Evolutionary conservation across 2,329 filamentous ascomycete genomes (phyloP).

Genomic region (Ploettnerulaceae sp.): DNA sequence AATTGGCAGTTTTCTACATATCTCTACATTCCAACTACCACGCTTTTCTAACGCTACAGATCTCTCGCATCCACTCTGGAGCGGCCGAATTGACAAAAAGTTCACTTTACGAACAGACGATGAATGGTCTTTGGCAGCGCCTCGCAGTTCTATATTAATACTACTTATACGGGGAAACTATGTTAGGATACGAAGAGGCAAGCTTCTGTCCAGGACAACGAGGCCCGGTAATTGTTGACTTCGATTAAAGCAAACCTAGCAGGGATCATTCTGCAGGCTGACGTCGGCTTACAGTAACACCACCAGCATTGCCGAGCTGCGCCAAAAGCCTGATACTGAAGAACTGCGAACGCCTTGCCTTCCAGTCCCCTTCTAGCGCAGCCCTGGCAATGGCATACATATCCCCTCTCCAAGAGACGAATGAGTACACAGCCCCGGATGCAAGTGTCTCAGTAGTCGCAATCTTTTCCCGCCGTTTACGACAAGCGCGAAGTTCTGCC

Average conservation of each 20-base stretch:
- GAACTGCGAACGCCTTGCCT: neutral
- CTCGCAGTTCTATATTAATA: no score
- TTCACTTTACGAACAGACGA: no score
- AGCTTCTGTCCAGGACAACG: neutral
- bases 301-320: slow-evolving; percentile 10
- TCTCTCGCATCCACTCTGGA: no score
- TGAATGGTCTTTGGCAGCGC: no score
- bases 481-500: slow-evolving; percentile 3
- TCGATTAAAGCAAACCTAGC: neutral
- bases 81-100: no score
- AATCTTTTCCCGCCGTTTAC: neutral
- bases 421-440: slow-evolving; percentile 4
- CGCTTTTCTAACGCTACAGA: no score
- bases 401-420: slow-evolving; percentile 9
- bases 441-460: neutral
- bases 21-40: no score
- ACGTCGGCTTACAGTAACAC: no score
- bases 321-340: slow-evolving; percentile 5
- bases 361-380: no score
- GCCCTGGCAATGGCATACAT: no score
- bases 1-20: no score
- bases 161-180: no score
- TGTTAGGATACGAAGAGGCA: neutral
- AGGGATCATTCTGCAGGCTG: slow-evolving; percentile 13
- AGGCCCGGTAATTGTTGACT: neutral